phyloP scores from a whole-genome alignment of 169 alveolate genomes.

The Plasmodium fragile region DNA sequence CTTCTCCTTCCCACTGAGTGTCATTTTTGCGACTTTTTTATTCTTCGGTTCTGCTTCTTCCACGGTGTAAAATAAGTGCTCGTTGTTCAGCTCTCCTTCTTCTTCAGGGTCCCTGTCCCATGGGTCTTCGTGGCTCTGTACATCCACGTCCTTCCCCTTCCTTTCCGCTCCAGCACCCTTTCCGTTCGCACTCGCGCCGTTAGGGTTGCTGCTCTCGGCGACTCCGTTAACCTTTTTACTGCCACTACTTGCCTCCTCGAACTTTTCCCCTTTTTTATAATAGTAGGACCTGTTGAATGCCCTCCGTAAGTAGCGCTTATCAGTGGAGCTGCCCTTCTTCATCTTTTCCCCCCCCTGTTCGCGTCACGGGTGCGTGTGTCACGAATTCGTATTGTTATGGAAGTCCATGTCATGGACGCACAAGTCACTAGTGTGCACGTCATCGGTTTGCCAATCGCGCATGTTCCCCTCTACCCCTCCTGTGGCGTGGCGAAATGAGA shows the following conservation, averaged over 20 bases:
- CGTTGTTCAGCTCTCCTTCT: constrained; percentile 7
- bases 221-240: constrained; percentile 2
- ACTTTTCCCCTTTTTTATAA: constrained; percentile 38
- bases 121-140: constrained; percentile 13
- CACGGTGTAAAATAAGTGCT: neutral
- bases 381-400: neutral
- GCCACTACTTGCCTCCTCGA: constrained; percentile 9
- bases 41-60: constrained; percentile 31
- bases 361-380: neutral
- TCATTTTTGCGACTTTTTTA: neutral
- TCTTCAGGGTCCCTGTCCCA: constrained; percentile 9
- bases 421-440: neutral
- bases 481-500: neutral
- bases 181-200: neutral
- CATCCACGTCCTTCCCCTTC: neutral
- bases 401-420: neutral
- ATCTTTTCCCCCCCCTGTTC: neutral
- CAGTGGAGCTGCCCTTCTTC: constrained; percentile 47
- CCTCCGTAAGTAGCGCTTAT: constrained; percentile 31
- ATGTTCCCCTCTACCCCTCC: neutral
- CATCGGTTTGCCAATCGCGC: neutral
- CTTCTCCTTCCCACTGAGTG: constrained; percentile 21
- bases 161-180: neutral
- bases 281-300: constrained; percentile 32
- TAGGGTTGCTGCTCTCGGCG: neutral